Evolutionary conservation across 768 basidiomycete genomes (phyloP).

Genomic region (Ramaria rubella): DNA sequence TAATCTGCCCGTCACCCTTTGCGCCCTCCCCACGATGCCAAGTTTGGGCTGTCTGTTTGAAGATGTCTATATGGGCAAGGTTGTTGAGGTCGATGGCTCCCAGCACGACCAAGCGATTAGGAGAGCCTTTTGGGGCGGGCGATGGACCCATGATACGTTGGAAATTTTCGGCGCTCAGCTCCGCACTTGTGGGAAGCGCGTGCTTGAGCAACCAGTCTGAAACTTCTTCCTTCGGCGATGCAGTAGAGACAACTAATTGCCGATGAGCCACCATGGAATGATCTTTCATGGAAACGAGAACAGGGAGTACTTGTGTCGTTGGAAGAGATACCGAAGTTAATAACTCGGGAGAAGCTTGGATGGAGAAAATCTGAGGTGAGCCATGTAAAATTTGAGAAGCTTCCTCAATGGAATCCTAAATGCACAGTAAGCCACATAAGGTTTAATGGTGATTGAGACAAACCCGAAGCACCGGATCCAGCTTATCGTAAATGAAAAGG

Average conservation of each 20-base stretch:
- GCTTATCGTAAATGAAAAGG: constrained; percentile 44
- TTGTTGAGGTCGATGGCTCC: constrained; percentile 41
- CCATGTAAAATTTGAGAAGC: constrained; percentile 47
- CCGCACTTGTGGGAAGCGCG: constrained; percentile 64
- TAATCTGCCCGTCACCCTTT: constrained; percentile 44
- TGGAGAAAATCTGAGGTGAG: constrained; percentile 40
- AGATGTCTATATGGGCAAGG: constrained; percentile 34
- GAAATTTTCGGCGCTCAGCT: constrained; percentile 76
- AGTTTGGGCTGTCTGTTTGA: constrained; percentile 47
- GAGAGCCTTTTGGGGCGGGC: constrained; percentile 38
- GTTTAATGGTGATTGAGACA: constrained; percentile 6
- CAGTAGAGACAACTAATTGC: neutral
- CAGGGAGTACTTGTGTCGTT: constrained; percentile 39
- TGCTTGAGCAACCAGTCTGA: constrained; percentile 57
- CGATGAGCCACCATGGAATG: constrained; percentile 18
- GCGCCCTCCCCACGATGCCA: constrained; percentile 44
- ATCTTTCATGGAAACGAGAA: constrained; percentile 63
- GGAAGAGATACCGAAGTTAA: constrained; percentile 20
- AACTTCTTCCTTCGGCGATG: constrained; percentile 29
- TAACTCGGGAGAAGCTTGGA: constrained; percentile 31
- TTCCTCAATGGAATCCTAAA: constrained; percentile 52
- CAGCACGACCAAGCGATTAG: constrained; percentile 57
- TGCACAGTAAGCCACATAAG: constrained; percentile 6
- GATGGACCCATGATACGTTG: constrained; percentile 80
- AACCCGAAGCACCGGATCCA: constrained; percentile 30